These are phyloP conservation scores for Trichoderma sp. DNA, from an alignment of 2,329 filamentous ascomycete species.

Conservation along the genomic window DNA sequence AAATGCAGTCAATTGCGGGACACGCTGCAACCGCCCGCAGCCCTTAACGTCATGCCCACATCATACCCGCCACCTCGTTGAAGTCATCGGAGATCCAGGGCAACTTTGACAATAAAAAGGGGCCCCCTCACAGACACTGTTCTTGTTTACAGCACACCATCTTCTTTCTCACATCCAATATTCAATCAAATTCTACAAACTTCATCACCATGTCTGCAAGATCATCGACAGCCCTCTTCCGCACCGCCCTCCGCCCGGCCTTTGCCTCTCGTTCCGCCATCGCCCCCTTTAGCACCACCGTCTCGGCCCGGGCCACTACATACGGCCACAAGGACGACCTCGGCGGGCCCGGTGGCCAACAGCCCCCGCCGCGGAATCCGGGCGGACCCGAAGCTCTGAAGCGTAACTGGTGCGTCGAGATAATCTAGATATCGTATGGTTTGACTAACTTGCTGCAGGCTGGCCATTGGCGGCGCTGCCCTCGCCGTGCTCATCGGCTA, in stretches of 20 bases:
- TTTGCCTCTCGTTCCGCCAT: slow-evolving; percentile 18
- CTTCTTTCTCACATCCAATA: neutral
- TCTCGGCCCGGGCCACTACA: neutral
- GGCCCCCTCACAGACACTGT: neutral
- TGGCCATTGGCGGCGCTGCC: slow-evolving; percentile 38
- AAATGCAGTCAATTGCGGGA: slow-evolving; percentile 8
- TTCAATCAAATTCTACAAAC: neutral
- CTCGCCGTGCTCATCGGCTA: slow-evolving; percentile 36
- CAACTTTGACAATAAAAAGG: neutral
- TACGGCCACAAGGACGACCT: slow-evolving; percentile 34
- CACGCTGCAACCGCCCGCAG: neutral
- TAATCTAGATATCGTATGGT: no score
- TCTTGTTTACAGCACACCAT: neutral
- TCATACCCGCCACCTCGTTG: slow-evolving; percentile 10
- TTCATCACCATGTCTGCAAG: slow-evolving; percentile 14
- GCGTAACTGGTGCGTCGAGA: slow-evolving; percentile 37
- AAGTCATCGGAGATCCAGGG: slow-evolving; percentile 18
- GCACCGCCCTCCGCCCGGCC: slow-evolving; percentile 15
- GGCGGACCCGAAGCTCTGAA: slow-evolving; percentile 37
- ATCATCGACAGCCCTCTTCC: slow-evolving; percentile 7
- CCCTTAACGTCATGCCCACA: slow-evolving; percentile 27
- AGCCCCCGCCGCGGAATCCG: slow-evolving; percentile 36
- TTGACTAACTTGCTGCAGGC: slow-evolving; percentile 31
- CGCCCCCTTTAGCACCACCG: slow-evolving; percentile 16
- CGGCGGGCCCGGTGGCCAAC: slow-evolving; percentile 44